phyloP scores from a whole-genome alignment of 1,139 yeast species.

The Kodamaea sp. region DNA sequence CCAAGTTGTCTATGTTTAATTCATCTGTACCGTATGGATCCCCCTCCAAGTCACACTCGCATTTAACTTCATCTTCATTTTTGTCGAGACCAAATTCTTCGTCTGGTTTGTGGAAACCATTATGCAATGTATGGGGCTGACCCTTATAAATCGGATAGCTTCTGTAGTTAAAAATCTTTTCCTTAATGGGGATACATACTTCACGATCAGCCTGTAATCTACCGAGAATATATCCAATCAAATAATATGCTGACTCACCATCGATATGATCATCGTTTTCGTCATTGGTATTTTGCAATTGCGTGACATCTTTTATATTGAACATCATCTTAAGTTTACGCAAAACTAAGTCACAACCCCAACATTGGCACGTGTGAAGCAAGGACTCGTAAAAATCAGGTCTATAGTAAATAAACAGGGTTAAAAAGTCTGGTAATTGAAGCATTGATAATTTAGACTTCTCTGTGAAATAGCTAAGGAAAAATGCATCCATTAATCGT shows the following conservation, averaged over 20 bases:
- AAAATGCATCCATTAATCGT: conserved; percentile 36
- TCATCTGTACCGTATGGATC: conserved; percentile 25
- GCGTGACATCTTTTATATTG: conserved; percentile 20
- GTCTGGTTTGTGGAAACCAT: conserved; percentile 24
- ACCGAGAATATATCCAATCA: conserved; percentile 36
- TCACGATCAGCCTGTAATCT: conserved; percentile 39
- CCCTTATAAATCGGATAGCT: conserved; percentile 39
- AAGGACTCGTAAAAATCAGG: conserved; percentile 37
- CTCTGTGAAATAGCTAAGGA: conserved; percentile 23
- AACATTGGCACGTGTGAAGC: conserved; percentile 36
- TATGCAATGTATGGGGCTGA: conserved; percentile 36
- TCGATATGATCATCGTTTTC: conserved; percentile 16
- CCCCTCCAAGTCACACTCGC: conserved; percentile 22
- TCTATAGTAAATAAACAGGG: conserved; percentile 38
- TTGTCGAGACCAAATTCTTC: not conserved
- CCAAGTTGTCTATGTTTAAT: conserved; percentile 32
- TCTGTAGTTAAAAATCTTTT: conserved; percentile 20
- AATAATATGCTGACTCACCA: conserved; percentile 29
- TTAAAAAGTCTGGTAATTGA: conserved; percentile 37
- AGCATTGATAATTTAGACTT: conserved; percentile 22
- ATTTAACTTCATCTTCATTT: conserved; percentile 10
- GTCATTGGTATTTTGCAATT: conserved; percentile 5
- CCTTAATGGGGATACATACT: conserved; percentile 38
- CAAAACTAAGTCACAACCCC: conserved; percentile 34
- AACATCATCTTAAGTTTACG: conserved; percentile 22